Base-by-base conservation (phyloP, 495 filamentous ascomycete genomes). In the Letharia lupina region DNA sequence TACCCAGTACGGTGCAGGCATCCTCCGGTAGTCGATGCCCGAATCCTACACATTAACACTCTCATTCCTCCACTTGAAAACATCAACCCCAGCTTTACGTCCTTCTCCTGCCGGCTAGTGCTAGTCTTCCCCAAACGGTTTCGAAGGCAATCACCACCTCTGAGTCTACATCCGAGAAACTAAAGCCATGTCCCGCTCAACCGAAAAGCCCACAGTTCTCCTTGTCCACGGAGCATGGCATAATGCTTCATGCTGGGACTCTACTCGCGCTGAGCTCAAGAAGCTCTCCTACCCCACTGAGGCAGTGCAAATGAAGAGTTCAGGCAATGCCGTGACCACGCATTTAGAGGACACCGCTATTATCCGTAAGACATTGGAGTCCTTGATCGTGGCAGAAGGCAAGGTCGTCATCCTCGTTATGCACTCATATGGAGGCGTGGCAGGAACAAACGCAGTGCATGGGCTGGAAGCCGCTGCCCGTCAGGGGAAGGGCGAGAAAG, bases 211-310 rank as follows among this genome's bases (percentile, higher is more conserved):
- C 52, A 77, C 75, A 0, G 70, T 82, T 54, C 68, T 83, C 60
- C 72, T 82, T 64, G 70, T 78, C 33, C 76, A 75, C 3, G 81
- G 80, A 28, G 78, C 80, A 35, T 81, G 77, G 74, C 65, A 77
- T 57, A 75, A 57, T 2, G 75, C 80, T 6, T 40, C 40, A 11
- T 65, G 70, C 70, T 82, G 68, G 16, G 68, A 74, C 52, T 75
- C 78, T 64, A 61, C 71, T 39, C 59, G 70, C 10, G 70, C 67
- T 18, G 67, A 77, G 8, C 73, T 71, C 12, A 44, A 61, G 1
- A 67, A 69, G 12, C 67, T 77, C 47, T 59, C 61, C 65, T 50
- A 67, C 70, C 63, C 70, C 65, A 20, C 56, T 62, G 62, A 73
- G 70, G 68, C 77, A 68, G 52, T 61, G n/a, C 59, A 45, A 7